Base-by-base conservation (phyloP, 805 yeast genomes). In the Barnettozyma siamensis region DNA sequence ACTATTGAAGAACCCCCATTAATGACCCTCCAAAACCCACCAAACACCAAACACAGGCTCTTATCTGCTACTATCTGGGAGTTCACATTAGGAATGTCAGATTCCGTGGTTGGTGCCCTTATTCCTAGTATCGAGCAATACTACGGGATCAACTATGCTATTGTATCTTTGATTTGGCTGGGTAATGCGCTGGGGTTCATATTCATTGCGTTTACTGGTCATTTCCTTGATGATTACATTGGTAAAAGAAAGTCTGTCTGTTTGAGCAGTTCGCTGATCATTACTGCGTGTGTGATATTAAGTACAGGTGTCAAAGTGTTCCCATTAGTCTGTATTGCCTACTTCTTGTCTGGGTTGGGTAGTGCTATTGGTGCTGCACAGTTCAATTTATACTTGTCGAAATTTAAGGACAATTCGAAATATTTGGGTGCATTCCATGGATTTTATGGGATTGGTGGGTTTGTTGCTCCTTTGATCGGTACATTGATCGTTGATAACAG, bases 361-460 rank as follows among this genome's bases (percentile, higher is more conserved):
- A 47, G 67, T 32, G 83, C 80, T 2, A 55, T 66, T 30, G 67
- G 69, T 4, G 45, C 71, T 18, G 66, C 80, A 3, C 79, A 75
- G 47, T 65, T 66, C 36, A 78, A 77, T 50, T 68, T 76, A 15
- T 77, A 74, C 48, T 43, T 76, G n/a, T 60, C 78, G 3, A 58
- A 69, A 43, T 59, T 80, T 36, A 23, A 41, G 30, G 42, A 52
- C 17, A 65, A 73, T 15, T 68, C 80, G 7, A 65, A 65, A 26
- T 71, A 70, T 46, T 58, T 79, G 33, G 80, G 84, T 1, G 59
- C 64, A 34, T 69, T 70, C 50, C 87, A 80, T 57, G 86, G 82
- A 0, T 51, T 63, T 9, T 80, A 80, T 54, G 88, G 88, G 2
- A 31, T 75, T 3, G 87, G 87, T 10, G 87, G 85, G 2, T 70